These are phyloP conservation scores for Sclerotinia sclerotiorum DNA, from an alignment of 2,329 filamentous ascomycete genomes.

Conservation along the genomic window DNA sequence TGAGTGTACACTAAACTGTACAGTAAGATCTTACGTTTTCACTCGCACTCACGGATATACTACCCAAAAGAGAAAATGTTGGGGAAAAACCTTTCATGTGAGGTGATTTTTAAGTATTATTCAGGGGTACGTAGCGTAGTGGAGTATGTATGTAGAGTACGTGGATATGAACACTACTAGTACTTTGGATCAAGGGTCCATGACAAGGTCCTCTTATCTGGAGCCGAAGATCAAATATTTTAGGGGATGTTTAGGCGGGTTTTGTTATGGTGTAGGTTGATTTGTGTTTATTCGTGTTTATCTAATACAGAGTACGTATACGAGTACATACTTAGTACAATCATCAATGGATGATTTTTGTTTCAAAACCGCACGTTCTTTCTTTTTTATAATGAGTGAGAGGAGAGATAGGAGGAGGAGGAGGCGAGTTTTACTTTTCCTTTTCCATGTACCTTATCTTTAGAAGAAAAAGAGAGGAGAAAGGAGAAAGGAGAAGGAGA, in stretches of 20 bases:
- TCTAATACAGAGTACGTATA: too few relatives aligned
- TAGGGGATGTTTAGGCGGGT: neutral
- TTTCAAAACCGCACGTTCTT: neutral
- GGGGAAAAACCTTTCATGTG: neutral
- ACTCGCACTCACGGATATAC: neutral
- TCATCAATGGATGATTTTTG: neutral
- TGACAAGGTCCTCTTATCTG: neutral
- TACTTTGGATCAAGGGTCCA: neutral
- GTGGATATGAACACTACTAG: neutral
- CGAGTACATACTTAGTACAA: too few relatives aligned
- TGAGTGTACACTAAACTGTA: too few relatives aligned
- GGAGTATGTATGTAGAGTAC: neutral
- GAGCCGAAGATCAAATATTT: neutral
- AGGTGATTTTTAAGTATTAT: neutral
- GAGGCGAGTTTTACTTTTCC: neutral
- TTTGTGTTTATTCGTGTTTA: too few relatives aligned
- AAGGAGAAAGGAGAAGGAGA: too few relatives aligned
- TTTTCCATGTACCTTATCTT: neutral
- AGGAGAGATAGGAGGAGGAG: neutral
- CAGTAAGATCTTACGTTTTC: neutral
- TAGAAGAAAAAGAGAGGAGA: too few relatives aligned
- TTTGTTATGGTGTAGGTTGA: too few relatives aligned
- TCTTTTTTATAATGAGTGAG: neutral
- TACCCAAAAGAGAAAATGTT: constrained; percentile 1
- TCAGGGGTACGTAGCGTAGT: neutral